Conservation (phyloP, 805 yeast genomes). For the Candida fluviatilis region DNA sequence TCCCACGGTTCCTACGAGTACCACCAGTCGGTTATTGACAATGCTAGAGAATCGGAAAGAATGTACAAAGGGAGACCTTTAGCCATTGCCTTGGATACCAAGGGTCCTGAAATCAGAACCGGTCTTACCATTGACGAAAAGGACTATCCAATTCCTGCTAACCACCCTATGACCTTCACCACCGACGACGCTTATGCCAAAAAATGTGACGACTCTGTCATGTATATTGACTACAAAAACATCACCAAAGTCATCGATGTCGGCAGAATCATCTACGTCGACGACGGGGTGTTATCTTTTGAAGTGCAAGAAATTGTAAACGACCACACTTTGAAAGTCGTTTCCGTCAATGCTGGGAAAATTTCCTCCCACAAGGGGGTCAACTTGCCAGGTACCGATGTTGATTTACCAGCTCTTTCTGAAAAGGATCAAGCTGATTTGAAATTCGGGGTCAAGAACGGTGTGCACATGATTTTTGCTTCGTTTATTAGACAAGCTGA, state of each 20-base stretch:
- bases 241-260: slow-evolving; percentile 87
- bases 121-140: slow-evolving; percentile 81
- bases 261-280: slow-evolving; percentile 91
- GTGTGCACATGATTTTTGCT: slow-evolving; percentile 97
- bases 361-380: slow-evolving; percentile 98
- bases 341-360: slow-evolving; percentile 90
- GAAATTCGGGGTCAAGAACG: slow-evolving; percentile 93
- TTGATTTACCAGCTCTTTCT: slow-evolving; percentile 95
- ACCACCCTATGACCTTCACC: slow-evolving; percentile 89
- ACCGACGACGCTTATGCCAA: slow-evolving; percentile 79
- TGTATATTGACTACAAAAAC: slow-evolving; percentile 94
- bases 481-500: slow-evolving; percentile 94
- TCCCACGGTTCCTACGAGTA: slow-evolving; percentile 97
- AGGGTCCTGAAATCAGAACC: slow-evolving; percentile 99
- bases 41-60: slow-evolving; percentile 91
- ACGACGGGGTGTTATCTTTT: slow-evolving; percentile 96
- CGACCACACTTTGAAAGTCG: slow-evolving; percentile 76
- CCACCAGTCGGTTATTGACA: slow-evolving; percentile 95
- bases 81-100: slow-evolving; percentile 97
- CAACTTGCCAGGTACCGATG: slow-evolving; percentile 97
- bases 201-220: slow-evolving; percentile 69
- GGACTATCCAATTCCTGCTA: slow-evolving; percentile 80
- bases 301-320: slow-evolving; percentile 84
- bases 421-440: slow-evolving; percentile 95
- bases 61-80: slow-evolving; percentile 92